phyloP scores from a whole-genome alignment of 2,329 filamentous ascomycete species.

The Dothistroma septosporum region DNA sequence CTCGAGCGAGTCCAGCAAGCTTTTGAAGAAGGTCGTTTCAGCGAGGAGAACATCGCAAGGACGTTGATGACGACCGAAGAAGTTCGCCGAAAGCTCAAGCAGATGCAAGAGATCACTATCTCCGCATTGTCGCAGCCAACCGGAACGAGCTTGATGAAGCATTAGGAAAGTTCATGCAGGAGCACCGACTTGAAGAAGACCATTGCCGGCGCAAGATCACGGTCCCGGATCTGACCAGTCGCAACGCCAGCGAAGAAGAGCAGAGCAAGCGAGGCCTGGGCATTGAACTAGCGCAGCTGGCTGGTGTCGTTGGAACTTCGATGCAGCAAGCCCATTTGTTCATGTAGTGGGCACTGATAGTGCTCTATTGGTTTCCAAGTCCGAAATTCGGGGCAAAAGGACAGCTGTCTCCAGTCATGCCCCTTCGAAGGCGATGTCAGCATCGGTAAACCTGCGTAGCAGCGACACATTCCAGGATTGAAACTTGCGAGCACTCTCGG shows the following conservation, averaged over 20 bases:
- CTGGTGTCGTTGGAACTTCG: background rate
- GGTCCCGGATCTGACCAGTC: background rate
- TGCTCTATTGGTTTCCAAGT: constrained; percentile 5
- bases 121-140: background rate
- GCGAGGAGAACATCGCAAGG: background rate
- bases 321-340: background rate
- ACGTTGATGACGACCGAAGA: background rate
- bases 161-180: background rate
- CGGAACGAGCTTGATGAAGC: background rate
- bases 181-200: background rate
- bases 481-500: constrained; percentile 21
- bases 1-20: background rate
- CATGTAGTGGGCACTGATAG: constrained; percentile 8
- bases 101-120: background rate
- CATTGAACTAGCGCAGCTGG: background rate
- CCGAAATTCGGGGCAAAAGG: background rate
- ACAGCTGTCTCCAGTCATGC: background rate
- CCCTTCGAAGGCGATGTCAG: constrained; percentile 6
- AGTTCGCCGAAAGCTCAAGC: background rate
- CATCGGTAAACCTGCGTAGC: constrained; percentile 16
- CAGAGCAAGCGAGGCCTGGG: background rate
- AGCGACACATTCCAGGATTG: constrained; percentile 24
- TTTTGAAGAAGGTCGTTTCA: background rate
- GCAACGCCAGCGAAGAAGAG: background rate
- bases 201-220: background rate